Evolutionary conservation across 129 eudicot genomes (phyloP), one percentile per base, ranked within the genome.

Genomic region (Pittosporum tobira): DNA sequence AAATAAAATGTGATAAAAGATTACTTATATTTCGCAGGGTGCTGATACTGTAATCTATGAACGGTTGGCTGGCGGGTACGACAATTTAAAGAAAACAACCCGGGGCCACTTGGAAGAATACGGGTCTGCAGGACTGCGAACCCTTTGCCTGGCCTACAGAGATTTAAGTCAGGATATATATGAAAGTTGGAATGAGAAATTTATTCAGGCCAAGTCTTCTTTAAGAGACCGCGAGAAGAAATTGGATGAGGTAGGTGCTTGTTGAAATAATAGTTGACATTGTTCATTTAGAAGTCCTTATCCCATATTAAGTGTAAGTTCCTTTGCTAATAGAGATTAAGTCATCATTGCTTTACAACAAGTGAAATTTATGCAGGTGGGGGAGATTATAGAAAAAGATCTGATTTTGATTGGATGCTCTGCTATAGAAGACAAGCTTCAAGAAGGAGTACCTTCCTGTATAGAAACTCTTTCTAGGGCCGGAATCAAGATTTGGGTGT

Each of bases 351-450:
- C n/a, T 48, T 30, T 50, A 24, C 30, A 48, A 28, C 50, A 48
- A 30, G 42, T 42, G 44, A 58, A 55, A 49, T 51, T 51, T 10
- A 45, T 54, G 65, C 90, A 90, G 98, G 90, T 91, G 63, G 95
- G 90, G 14, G 98, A 91, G 70, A 73, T 83, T 58, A 91, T 91
- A 51, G 98, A 91, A 55, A 86, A 79, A 62, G 90, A 91, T 44
- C 84, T 91, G 66, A 79, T 78, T 67, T 67, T 91, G 76, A 87
- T 91, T 67, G 98, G 98, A 43, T 78, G 84, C 74, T 86, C 98
- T 29, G 98, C 98, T 62, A 91, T 91, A 48, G 98, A 91, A 87
- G 98, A 91, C 71, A 91, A 91, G 82, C 98, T 91, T 81, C 98
- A 91, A 75, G 96, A 91, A 74, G 98, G 98, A 36, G 98, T 91